These are phyloP conservation scores for Pneumocystis oryctolagi DNA, from an alignment of 1,139 yeast species.

Conservation along the genomic window DNA sequence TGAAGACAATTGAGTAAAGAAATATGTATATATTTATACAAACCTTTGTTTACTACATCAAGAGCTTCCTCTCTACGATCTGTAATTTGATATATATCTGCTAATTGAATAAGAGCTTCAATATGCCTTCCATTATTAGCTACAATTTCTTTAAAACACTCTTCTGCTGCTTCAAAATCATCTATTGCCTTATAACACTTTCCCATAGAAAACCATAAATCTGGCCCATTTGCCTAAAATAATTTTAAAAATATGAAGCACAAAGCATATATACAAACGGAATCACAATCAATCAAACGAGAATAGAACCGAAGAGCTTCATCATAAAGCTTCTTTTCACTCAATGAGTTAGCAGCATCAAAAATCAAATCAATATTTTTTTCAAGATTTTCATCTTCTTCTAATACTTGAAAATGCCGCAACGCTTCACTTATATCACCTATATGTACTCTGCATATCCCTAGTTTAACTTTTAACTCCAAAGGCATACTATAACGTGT, in stretches of 20 bases:
- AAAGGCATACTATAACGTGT: constrained; percentile 43
- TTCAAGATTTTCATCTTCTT: constrained; percentile 33
- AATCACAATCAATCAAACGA: constrained; percentile 39
- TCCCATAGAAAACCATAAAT: constrained; percentile 50
- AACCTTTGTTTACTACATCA: constrained; percentile 40
- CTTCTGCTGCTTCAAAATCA: constrained; percentile 53
- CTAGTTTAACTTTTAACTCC: constrained; percentile 72
- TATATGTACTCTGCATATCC: constrained; percentile 52
- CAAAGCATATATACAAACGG: constrained; percentile 27
- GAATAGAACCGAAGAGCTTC: constrained; percentile 58
- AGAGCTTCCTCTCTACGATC: constrained; percentile 53
- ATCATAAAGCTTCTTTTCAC: constrained; percentile 48
- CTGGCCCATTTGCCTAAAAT: constrained; percentile 21
- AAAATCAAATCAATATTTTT: constrained; percentile 58
- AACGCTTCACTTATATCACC: constrained; percentile 57
- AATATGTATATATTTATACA: constrained; percentile 23
- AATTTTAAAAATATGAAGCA: constrained; percentile 3
- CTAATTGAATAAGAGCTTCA: constrained; percentile 62
- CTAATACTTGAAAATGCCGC: constrained; percentile 47
- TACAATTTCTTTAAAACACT: constrained; percentile 44
- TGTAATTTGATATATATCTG: constrained; percentile 59
- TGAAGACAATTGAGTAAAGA: constrained; percentile 7
- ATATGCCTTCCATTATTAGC: constrained; percentile 45
- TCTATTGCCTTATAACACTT: constrained; percentile 65
- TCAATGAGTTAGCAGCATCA: constrained; percentile 63